Evolutionary conservation across 495 filamentous ascomycete species (phyloP).

Genomic region (Talaromyces liani): DNA sequence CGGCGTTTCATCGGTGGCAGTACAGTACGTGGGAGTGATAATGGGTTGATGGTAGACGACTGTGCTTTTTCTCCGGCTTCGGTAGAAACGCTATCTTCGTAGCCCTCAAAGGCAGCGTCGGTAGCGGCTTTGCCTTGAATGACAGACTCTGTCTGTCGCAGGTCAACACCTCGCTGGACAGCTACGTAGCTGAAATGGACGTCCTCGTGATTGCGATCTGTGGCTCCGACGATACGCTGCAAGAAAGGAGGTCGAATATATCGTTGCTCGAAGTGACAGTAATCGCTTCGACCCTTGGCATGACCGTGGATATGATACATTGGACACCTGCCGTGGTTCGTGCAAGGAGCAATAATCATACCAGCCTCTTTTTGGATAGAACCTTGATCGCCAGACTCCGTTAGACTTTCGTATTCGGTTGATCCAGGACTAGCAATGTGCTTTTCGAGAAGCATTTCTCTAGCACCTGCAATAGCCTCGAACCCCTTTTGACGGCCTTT

Average conservation of each 20-base stretch:
- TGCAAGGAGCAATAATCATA: slow-evolving; percentile 94
- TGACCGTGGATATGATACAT: slow-evolving; percentile 72
- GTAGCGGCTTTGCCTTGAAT: slow-evolving; percentile 35
- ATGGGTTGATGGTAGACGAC: slow-evolving; percentile 37
- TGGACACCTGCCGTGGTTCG: slow-evolving; percentile 80
- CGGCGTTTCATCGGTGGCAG: slow-evolving; percentile 76
- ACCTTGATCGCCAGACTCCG: slow-evolving; percentile 27
- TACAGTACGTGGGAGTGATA: slow-evolving; percentile 71
- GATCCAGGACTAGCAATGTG: slow-evolving; percentile 63
- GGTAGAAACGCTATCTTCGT: slow-evolving; percentile 23
- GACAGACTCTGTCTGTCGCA: slow-evolving; percentile 32
- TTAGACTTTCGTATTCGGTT: slow-evolving; percentile 31
- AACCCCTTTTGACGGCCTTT: slow-evolving; percentile 90
- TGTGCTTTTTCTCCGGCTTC: slow-evolving; percentile 4
- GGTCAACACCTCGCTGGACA: slow-evolving; percentile 67
- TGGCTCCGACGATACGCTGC: slow-evolving; percentile 66
- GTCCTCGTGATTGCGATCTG: slow-evolving; percentile 79
- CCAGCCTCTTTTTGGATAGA: slow-evolving; percentile 58
- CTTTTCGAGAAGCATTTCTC: slow-evolving; percentile 66
- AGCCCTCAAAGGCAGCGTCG: slow-evolving; percentile 45
- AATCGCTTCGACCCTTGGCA: slow-evolving; percentile 69
- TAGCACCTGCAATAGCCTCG: slow-evolving; percentile 79
- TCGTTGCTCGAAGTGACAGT: slow-evolving; percentile 84
- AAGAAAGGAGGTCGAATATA: slow-evolving; percentile 78
- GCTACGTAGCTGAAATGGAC: slow-evolving; percentile 82